Base-by-base conservation (phyloP, 2,329 filamentous ascomycete species). In the Penicillium sp. region DNA sequence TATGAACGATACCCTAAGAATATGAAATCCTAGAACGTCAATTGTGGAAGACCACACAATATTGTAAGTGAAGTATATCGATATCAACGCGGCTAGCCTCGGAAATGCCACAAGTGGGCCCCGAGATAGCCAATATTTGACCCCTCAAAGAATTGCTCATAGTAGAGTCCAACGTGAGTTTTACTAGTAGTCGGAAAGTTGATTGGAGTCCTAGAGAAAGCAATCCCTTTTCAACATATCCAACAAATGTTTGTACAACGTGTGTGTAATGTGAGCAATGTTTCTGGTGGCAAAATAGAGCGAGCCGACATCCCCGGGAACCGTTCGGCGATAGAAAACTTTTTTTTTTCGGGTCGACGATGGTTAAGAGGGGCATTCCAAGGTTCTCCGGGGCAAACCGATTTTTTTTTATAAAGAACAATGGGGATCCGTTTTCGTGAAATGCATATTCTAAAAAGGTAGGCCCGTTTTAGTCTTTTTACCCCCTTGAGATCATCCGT, bases 301-400 rank as follows among this genome's bases (percentile, higher is more conserved):
- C 45, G 26, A 48, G 42, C 38, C 44, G 37, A 43, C 26, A 52
- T 46, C 53, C 17, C 44, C 24, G 43, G 43, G 24, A 10, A n/a
- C 26, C 52, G 53, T 49, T 49, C 52, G 56, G 53, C 43, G 31
- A 9, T 51, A 49, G 39, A 58, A 59, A 57, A 54, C 28, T 45
- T 54, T 57, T 57, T 57, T 54, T 47, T 49, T 47, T 35, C 40
- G 39, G 43, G 39, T 43, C 43, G 49, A 50, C 37, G 50, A 32
- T 9, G 17, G 35, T 32, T n/a, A 13, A 12, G 45, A 44, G 33
- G 42, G 41, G 33, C 33, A 41, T 31, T 37, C 37, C 17, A 39
- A 24, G 15, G 21, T 39, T 26, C 21, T 39, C 53, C 55, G 55
- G 52, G 52, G 54, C 55, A 57, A 57, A 56, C 55, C 55, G 55